Evolutionary conservation across 2,329 filamentous ascomycete genomes (phyloP).

Genomic region (Kalaharituber pfeilii): DNA sequence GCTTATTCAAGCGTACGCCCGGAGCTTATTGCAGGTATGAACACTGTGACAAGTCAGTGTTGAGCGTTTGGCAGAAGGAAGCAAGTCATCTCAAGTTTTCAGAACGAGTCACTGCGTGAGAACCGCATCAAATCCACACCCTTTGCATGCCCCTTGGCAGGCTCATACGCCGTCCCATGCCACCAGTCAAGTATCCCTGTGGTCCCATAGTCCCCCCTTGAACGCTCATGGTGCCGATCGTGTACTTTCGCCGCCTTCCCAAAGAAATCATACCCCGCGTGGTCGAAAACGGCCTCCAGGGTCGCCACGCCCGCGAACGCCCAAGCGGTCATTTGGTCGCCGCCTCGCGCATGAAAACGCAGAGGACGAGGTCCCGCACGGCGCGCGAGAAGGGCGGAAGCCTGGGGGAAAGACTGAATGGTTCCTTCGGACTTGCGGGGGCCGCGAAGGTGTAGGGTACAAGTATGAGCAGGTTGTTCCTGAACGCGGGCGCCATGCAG

Average conservation of each 20-base stretch:
- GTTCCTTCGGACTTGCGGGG: background rate
- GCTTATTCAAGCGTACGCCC: too few relatives aligned
- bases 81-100: too few relatives aligned
- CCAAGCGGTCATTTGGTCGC: background rate
- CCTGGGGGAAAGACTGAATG: background rate
- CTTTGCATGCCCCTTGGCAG: too few relatives aligned
- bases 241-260: background rate
- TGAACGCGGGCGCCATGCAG: background rate
- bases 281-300: background rate
- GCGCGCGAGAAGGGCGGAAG: background rate
- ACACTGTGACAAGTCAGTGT: too few relatives aligned
- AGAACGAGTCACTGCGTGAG: too few relatives aligned
- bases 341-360: background rate
- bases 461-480: background rate
- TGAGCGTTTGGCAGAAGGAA: too few relatives aligned
- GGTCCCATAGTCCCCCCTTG: background rate
- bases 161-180: background rate
- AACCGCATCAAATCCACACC: too few relatives aligned
- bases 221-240: background rate
- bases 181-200: background rate
- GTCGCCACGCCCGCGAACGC: background rate
- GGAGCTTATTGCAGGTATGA: too few relatives aligned
- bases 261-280: background rate
- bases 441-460: background rate
- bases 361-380: background rate